Conservation (phyloP, 2,329 filamentous ascomycete species). For the Aspergillus fumigatiaffinis region DNA sequence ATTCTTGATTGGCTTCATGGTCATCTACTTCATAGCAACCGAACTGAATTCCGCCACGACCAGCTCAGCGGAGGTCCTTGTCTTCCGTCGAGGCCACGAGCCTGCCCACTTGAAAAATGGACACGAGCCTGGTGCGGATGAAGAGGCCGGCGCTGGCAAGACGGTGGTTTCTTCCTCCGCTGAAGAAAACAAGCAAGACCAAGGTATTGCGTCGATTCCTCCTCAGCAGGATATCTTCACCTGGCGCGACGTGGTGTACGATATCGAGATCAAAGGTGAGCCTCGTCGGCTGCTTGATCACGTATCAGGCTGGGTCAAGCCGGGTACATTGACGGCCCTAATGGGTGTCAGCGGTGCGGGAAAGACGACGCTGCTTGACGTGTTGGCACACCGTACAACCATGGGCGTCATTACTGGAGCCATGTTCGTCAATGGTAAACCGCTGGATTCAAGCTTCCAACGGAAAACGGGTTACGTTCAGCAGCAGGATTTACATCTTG, state of each 20-base stretch:
- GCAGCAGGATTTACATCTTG: conserved; percentile 82
- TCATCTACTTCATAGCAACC: conserved; percentile 53
- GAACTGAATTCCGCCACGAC: conserved; percentile 56
- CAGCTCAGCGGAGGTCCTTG: conserved; percentile 71
- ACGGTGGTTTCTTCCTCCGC: background rate
- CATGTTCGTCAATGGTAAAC: conserved; percentile 71
- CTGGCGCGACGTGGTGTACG: conserved; percentile 76
- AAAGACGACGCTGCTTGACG: conserved; percentile 84
- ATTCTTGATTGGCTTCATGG: conserved; percentile 58
- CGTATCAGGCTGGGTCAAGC: conserved; percentile 89
- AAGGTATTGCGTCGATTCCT: conserved; percentile 39
- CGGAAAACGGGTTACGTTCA: conserved; percentile 56
- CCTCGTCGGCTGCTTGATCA: conserved; percentile 71
- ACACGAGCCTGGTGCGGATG: conserved; percentile 1
- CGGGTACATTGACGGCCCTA: conserved; percentile 79
- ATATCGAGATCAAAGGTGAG: conserved; percentile 72
- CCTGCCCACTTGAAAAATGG: conserved; percentile 2
- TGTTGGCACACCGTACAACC: conserved; percentile 74
- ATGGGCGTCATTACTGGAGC: conserved; percentile 85
- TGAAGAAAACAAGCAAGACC: background rate
- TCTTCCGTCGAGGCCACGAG: conserved; percentile 60
- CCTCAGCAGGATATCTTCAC: conserved; percentile 72
- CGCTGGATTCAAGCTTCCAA: conserved; percentile 53
- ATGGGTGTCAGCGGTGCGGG: conserved; percentile 90
- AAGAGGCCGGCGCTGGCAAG: background rate